These are phyloP conservation scores for Mycena vulgaris DNA, from an alignment of 768 basidiomycete species.

Conservation along the genomic window DNA sequence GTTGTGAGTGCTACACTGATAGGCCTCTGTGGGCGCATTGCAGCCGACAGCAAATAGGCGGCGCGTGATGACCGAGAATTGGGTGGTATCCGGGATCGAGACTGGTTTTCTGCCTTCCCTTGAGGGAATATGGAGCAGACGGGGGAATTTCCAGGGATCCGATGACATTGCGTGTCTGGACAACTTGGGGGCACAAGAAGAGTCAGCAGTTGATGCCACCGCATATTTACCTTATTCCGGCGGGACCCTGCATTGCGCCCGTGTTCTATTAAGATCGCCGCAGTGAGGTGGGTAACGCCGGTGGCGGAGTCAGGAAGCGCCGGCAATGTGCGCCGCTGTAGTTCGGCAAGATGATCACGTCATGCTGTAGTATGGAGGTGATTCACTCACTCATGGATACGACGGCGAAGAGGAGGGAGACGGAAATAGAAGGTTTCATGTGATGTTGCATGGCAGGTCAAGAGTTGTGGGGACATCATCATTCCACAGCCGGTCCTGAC, in stretches of 20 bases:
- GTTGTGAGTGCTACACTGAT: conserved; percentile 35
- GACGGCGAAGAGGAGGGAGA: background rate
- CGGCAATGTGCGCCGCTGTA: conserved; percentile 24
- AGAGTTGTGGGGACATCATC: background rate
- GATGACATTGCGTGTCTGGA: conserved; percentile 21
- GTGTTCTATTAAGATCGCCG: conserved; percentile 32
- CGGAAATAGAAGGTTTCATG: background rate
- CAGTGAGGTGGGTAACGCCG: conserved; percentile 27
- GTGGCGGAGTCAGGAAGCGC: conserved; percentile 28
- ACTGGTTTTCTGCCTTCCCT: conserved; percentile 39
- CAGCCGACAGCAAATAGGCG: conserved; percentile 40
- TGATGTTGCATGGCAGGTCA: background rate
- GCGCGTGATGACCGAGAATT: conserved; percentile 40
- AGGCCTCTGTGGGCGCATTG: conserved; percentile 39
- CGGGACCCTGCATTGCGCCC: conserved; percentile 16
- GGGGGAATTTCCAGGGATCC: conserved; percentile 39
- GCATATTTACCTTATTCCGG: conserved; percentile 5
- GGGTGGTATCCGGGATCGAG: conserved; percentile 43
- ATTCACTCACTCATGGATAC: conserved; percentile 3
- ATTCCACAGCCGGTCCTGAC: background rate
- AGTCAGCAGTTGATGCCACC: conserved; percentile 15
- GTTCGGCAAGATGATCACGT: conserved; percentile 24
- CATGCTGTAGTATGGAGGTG: background rate
- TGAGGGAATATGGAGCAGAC: conserved; percentile 35
- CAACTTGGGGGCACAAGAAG: background rate